Evolutionary conservation across 345 rosid species (phyloP).

Genomic region (Ceriops tagal): DNA sequence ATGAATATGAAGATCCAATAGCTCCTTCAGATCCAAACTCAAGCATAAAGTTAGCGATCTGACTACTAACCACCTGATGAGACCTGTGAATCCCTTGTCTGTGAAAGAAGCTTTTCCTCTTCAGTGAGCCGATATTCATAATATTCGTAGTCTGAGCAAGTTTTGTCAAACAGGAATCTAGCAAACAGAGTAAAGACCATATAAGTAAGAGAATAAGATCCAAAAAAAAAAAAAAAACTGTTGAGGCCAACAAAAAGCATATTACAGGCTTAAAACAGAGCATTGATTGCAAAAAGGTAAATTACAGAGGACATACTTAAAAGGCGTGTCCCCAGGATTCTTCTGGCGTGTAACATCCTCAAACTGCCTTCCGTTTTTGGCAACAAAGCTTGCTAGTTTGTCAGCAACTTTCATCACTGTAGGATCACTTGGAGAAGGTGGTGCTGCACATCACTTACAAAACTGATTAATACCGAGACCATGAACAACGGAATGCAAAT

Average conservation of each 20-base stretch:
- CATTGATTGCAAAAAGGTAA: background rate
- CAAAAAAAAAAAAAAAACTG: background rate
- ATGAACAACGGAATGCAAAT: conserved; percentile 98
- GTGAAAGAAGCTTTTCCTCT: conserved; percentile 67
- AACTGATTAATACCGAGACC: conserved; percentile 98
- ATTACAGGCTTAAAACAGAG: conserved; percentile 10
- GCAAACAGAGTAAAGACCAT: conserved; percentile 19
- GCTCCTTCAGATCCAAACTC: background rate
- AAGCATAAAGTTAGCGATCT: background rate
- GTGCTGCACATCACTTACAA: conserved; percentile 99
- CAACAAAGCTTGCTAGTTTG: conserved; percentile 95
- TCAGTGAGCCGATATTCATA: conserved; percentile 68
- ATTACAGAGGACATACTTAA: conserved; percentile 52
- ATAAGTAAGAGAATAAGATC: background rate
- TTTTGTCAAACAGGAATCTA: conserved; percentile 85
- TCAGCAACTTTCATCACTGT: conserved; percentile 97
- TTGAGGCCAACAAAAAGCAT: conserved; percentile 2
- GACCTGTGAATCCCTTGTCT: conserved; percentile 43
- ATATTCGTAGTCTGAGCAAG: conserved; percentile 80
- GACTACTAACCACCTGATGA: conserved; percentile 48
- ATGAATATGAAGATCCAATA: background rate
- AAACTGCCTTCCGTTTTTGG: conserved; percentile 94
- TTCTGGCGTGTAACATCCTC: conserved; percentile 87
- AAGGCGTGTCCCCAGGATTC: conserved; percentile 95
- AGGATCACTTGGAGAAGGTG: conserved; percentile 78